Percentiles rank a stretch among this genome's conserved stretches.
Evolutionary conservation across 306 rosid genomes (phyloP).

Genomic region (Citrullus colocynthis): DNA sequence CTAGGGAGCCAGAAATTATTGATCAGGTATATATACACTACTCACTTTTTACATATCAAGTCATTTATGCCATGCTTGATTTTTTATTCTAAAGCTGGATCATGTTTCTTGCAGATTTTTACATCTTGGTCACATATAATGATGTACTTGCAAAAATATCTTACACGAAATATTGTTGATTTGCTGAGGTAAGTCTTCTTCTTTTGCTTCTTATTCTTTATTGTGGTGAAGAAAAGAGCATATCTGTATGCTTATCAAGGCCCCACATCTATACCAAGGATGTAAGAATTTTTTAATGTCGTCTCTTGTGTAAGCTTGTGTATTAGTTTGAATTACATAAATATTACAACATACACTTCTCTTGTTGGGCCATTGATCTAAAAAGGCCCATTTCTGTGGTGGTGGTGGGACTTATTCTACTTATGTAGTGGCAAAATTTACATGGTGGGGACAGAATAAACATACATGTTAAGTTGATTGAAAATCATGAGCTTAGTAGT

Average conservation of each 20-base stretch:
- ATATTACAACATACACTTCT: not conserved
- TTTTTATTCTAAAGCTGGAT: not conserved
- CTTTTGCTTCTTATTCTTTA: not conserved
- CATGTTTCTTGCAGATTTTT: conserved; percentile 51
- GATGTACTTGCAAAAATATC: conserved; percentile 81
- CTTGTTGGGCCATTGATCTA: not conserved
- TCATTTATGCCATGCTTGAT: not conserved
- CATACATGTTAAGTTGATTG: not conserved
- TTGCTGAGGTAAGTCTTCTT: conserved; percentile 62
- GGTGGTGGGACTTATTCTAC: not conserved
- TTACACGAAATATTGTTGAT: conserved; percentile 29
- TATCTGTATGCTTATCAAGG: not conserved
- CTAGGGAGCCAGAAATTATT: conserved; percentile 76
- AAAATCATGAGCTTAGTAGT: not conserved
- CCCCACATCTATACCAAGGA: not conserved
- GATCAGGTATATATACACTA: conserved; percentile 42
- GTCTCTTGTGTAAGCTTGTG: not conserved
- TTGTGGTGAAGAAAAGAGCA: not conserved
- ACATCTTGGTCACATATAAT: conserved; percentile 65
- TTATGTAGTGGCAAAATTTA: not conserved
- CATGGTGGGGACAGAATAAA: not conserved
- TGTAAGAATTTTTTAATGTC: not conserved
- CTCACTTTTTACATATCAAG: not conserved
- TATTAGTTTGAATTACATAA: not conserved
- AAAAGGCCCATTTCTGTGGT: not conserved